A percentile compares a stretch with the other conserved stretches of the same genome.
phyloP scores from a whole-genome alignment of 2,329 filamentous ascomycete species.

The Sporothrix schenckii region DNA sequence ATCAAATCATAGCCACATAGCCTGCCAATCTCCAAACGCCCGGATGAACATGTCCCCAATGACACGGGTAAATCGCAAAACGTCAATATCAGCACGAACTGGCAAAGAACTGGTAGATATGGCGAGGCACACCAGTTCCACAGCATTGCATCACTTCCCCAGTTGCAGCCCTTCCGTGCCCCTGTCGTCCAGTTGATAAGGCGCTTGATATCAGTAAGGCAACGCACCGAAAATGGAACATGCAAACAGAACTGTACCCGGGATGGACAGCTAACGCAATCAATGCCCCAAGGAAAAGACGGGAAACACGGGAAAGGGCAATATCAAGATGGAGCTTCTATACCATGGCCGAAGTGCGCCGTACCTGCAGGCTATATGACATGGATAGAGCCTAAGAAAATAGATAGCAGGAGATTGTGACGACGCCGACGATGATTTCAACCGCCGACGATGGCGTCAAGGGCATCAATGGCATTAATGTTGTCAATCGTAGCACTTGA shows the following conservation, averaged over 20 bases:
- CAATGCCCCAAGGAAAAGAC: no score
- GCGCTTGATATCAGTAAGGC: slow-evolving; percentile 1
- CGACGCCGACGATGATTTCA: background rate
- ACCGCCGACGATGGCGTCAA: background rate
- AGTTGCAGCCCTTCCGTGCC: background rate
- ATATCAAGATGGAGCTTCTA: background rate
- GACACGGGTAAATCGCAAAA: background rate
- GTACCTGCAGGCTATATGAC: background rate
- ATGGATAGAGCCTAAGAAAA: slow-evolving; percentile 2
- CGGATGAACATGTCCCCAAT: background rate
- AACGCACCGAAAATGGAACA: background rate
- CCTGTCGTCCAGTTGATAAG: background rate
- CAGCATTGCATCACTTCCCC: background rate
- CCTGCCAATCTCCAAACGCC: background rate
- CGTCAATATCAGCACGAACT: background rate
- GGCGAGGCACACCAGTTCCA: slow-evolving; percentile 5
- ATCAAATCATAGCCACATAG: background rate
- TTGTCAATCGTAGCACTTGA: background rate
- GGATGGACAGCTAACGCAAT: background rate
- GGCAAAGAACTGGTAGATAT: slow-evolving; percentile 6
- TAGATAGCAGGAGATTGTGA: background rate
- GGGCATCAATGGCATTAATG: background rate
- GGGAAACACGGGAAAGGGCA: background rate
- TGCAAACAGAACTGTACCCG: background rate
- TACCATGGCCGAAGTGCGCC: background rate